Conservation (phyloP, 2,329 filamentous ascomycete species). For the Calonectria honghensis region DNA sequence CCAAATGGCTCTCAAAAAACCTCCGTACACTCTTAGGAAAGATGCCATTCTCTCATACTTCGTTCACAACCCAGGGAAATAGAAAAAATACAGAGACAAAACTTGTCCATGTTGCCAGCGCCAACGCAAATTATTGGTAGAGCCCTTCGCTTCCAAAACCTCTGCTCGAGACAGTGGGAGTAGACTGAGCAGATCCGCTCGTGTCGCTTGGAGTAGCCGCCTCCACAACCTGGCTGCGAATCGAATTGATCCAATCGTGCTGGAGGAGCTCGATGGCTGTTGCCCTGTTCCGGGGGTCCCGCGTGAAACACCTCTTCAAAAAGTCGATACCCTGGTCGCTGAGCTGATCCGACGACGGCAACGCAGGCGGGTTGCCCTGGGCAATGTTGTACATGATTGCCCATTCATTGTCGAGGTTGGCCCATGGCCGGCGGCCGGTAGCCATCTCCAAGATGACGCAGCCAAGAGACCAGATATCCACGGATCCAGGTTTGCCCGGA, state of each 20-base stretch:
- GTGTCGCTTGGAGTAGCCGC: slow-evolving; percentile 77
- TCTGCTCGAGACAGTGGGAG: slow-evolving; percentile 59
- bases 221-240: slow-evolving; percentile 79
- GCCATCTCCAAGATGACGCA: slow-evolving; percentile 99
- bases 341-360: slow-evolving; percentile 89
- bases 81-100: slow-evolving; percentile 1
- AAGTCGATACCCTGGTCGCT: slow-evolving; percentile 92
- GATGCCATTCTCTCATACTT: slow-evolving; percentile 36
- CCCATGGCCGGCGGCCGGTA: slow-evolving; percentile 95
- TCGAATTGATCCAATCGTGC: slow-evolving; percentile 90
- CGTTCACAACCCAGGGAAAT: slow-evolving; percentile 19
- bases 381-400: slow-evolving; percentile 99
- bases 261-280: slow-evolving; percentile 92
- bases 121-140: slow-evolving; percentile 48
- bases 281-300: slow-evolving; percentile 86
- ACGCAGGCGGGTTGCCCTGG: slow-evolving; percentile 92
- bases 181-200: slow-evolving; percentile 64
- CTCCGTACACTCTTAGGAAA: slow-evolving; percentile 43
- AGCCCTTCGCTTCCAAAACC: slow-evolving; percentile 57
- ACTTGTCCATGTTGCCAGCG: not conserved
- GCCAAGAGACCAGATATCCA: slow-evolving; percentile 96
- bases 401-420: slow-evolving; percentile 98
- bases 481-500: slow-evolving; percentile 86
- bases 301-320: slow-evolving; percentile 87
- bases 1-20: slow-evolving; percentile 42